Evolutionary conservation across 306 rosid genomes (phyloP).

Genomic region (Luffa acutangula): DNA sequence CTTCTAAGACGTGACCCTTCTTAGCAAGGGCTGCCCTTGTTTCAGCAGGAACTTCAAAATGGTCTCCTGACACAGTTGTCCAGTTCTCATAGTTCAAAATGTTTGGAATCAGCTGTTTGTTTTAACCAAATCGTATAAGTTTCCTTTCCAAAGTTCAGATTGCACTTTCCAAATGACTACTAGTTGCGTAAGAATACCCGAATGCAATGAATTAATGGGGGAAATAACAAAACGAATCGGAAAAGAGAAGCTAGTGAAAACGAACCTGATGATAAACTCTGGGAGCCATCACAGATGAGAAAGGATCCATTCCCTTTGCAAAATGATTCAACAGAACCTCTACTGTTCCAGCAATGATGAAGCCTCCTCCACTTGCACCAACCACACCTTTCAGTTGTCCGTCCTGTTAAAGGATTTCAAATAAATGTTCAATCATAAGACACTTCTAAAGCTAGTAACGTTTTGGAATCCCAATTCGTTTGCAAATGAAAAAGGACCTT

Average conservation of each 20-base stretch:
- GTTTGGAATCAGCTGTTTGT: slow-evolving; percentile 55
- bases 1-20: slow-evolving; percentile 62
- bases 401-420: slow-evolving; percentile 24
- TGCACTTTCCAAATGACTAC: neutral
- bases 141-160: neutral
- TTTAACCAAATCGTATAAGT: neutral
- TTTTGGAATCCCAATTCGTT: neutral
- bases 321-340: slow-evolving; percentile 76
- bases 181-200: neutral
- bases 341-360: slow-evolving; percentile 54
- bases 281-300: slow-evolving; percentile 61
- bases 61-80: slow-evolving; percentile 61
- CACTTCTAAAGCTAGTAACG: neutral
- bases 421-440: neutral
- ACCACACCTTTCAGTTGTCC: slow-evolving; percentile 51
- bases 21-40: slow-evolving; percentile 42
- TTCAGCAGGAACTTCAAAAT: slow-evolving; percentile 44
- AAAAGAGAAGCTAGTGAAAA: neutral
- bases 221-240: neutral
- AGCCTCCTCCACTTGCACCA: slow-evolving; percentile 76
- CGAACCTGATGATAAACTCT: slow-evolving; percentile 74
- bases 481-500: slow-evolving; percentile 29
- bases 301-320: slow-evolving; percentile 58
- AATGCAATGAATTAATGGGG: neutral
- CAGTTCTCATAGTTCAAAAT: slow-evolving; percentile 65